Base-by-base conservation (phyloP, 2,329 filamentous ascomycete species). In the Raffaelea albimanens region DNA sequence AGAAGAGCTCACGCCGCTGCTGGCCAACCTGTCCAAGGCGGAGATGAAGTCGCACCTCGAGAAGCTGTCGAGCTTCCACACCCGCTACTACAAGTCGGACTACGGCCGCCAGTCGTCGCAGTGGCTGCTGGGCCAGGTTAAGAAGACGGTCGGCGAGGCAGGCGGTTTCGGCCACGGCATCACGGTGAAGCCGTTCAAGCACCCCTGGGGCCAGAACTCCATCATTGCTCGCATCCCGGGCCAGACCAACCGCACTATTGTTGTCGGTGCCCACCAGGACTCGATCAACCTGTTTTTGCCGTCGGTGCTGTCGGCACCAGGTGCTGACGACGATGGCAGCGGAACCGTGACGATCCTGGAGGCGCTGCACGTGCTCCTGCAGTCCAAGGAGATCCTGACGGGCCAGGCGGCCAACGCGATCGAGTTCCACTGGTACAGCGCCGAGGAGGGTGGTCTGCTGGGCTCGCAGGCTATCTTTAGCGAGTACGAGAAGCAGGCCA, bases 401-500 rank as follows among this genome's bases (percentile, higher is more conserved):
- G 88, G 88, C 53, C 78, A 87, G 54, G 83, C 82, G 4, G 67
- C 78, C 50, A 96, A 96, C 68, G 95, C 88, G 1, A 73, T 98
- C 56, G 91, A 97, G 69, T 97, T 97, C 65, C 90, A 96, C 67
- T 95, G 88, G 88, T 95, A 95, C 69, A 87, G 83, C 40, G 89
- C 87, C 11, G 89, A 95, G 63, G 89, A 95, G 65, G 88, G 84
- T 44, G 89, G 90, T 31, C 72, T 95, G 41, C 76, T 95, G 3
- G 89, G 89, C 50, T 91, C 85, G 58, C 89, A 95, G 64, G 90
- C 86, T 47, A 86, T 97, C 63, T 97, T 96, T 71, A 75, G 78
- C 44, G 69, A 78, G 8, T 97, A 97, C 61, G 82, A 86, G 65
- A 80, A 82, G 62, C 67, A 77, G 20, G 75, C 76, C 29, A 78